Base-by-base conservation (phyloP, 2,329 filamentous ascomycete genomes). In the Neospermospora avenae region DNA sequence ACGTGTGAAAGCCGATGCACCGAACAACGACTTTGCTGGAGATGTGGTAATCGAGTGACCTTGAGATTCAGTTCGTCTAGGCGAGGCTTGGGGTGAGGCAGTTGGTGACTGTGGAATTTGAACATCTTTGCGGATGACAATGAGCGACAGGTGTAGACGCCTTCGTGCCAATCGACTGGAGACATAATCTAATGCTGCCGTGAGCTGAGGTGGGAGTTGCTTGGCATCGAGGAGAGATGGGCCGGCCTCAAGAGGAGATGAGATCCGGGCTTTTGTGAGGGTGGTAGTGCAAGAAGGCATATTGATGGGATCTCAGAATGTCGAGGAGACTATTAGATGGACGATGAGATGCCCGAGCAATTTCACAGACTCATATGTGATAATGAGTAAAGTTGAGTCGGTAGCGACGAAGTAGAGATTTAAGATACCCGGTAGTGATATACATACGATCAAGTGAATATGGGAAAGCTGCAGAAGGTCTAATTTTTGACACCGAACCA, bases 221-320 rank as follows among this genome's bases (percentile, higher is more conserved):
- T 84, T 78, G 35, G 77, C 75, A 66, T 86, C 81, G 61, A 85
- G 79, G 57, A 87, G 76, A 20, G 84, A 86, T 44, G 76, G 75
- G 18, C 84, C 84, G 28, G 84, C 84, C 76, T 87, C 85, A 59
- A 88, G 78, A 14, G 85, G 84, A 53, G 83, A 80, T 1, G 84
- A 87, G 67, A 87, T 87, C 59, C 75, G 77, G 58, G 78, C 75
- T 74, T 84, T 87, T 69, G 65, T 61, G 61, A 71, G 68, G 45
- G 67, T 45, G 14, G 41, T 45, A 4, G 41, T 24, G 18, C 20
- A 7, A 35, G 53, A 55, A 13, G 53, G 41, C 41, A 55, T 55
- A 11, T 16, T 34, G 53, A 35, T 16, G 18, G 16, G 10, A 48
- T 18, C 48, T 35, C 16, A 35, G 35, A 28, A 55, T 55, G 53